These are phyloP conservation scores for Ramularia endophylla DNA, from an alignment of 2,329 filamentous ascomycete genomes.

Conservation along the genomic window DNA sequence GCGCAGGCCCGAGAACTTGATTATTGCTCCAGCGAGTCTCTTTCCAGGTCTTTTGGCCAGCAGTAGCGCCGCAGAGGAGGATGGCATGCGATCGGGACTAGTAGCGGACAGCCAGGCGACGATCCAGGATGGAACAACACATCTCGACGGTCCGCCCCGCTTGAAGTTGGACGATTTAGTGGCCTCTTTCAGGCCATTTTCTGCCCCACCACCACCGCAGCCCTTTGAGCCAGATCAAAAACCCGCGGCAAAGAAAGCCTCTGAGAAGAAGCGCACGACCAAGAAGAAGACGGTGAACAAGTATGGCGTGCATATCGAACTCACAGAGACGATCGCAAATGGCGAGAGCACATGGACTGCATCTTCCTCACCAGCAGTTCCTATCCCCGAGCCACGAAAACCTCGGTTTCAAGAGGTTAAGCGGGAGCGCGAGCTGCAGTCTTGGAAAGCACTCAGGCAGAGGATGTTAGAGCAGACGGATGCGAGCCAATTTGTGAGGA, in stretches of 20 bases:
- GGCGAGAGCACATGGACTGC: constrained; percentile 49
- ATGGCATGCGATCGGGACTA: constrained; percentile 34
- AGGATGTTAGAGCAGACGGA: constrained; percentile 9
- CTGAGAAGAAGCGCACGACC: constrained; percentile 13
- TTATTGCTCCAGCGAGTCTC: constrained; percentile 42
- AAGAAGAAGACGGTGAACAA: constrained; percentile 16
- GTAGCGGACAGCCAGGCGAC: constrained; percentile 31
- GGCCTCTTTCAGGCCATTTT: constrained; percentile 62
- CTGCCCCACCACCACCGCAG: constrained; percentile 72
- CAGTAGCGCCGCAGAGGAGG: constrained; percentile 26
- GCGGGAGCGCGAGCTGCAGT: constrained; percentile 57
- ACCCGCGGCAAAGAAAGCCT: constrained; percentile 3
- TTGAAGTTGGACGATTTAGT: constrained; percentile 36
- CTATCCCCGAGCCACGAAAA: constrained; percentile 17
- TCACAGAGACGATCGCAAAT: constrained; percentile 48
- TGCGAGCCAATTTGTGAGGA: constrained; percentile 7
- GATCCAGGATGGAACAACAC: constrained; percentile 24
- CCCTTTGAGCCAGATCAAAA: constrained; percentile 36
- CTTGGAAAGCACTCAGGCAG: constrained; percentile 26
- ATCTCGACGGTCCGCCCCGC: constrained; percentile 24
- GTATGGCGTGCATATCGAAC: constrained; percentile 46
- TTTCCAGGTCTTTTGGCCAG: constrained; percentile 32
- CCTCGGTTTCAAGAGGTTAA: constrained; percentile 65
- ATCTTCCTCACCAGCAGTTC: constrained; percentile 45
- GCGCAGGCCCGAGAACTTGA: constrained; percentile 33